A percentile compares a stretch with the other conserved stretches of the same genome.
phyloP scores from a whole-genome alignment of 2,329 filamentous ascomycete genomes.

The Verticillium dahliae region DNA sequence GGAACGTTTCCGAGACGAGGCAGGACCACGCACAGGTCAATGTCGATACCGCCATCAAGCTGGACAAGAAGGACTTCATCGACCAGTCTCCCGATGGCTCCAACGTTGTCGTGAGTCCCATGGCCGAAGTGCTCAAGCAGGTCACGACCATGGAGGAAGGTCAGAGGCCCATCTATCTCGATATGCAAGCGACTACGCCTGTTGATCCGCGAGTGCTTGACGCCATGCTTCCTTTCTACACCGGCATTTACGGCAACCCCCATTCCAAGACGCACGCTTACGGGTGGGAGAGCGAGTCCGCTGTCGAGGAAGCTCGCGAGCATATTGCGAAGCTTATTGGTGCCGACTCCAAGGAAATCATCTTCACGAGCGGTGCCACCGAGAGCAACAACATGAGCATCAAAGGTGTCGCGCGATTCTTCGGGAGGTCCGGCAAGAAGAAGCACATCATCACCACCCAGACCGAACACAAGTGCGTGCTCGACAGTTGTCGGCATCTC shows the following conservation, averaged over 20 bases:
- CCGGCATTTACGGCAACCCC: slow-evolving; percentile 91
- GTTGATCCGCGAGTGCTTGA: slow-evolving; percentile 92
- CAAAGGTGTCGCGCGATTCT: slow-evolving; percentile 95
- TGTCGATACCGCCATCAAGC: slow-evolving; percentile 75
- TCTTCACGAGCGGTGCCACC: slow-evolving; percentile 96
- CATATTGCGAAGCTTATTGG: slow-evolving; percentile 84
- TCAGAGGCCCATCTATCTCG: slow-evolving; percentile 89
- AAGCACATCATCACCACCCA: slow-evolving; percentile 96
- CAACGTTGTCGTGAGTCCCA: slow-evolving; percentile 72
- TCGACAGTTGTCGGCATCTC: slow-evolving; percentile 93
- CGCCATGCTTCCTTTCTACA: slow-evolving; percentile 92
- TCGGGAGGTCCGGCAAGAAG: slow-evolving; percentile 89
- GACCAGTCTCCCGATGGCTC: slow-evolving; percentile 39
- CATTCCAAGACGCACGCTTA: slow-evolving; percentile 97
- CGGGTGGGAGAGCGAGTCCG: slow-evolving; percentile 96
- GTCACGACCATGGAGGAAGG: slow-evolving; percentile 91
- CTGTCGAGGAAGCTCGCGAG: slow-evolving; percentile 77
- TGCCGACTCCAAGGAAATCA: slow-evolving; percentile 94
- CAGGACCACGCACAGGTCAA: slow-evolving; percentile 73
- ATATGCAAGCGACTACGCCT: slow-evolving; percentile 97
- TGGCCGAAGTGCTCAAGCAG: slow-evolving; percentile 81
- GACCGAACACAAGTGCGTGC: slow-evolving; percentile 97
- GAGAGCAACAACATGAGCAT: slow-evolving; percentile 99
- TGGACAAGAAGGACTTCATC: slow-evolving; percentile 79
- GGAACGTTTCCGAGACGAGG: slow-evolving; percentile 84